These are phyloP conservation scores for Phytopythium delawarense DNA, from an alignment of 352 stramenopile species.

Conservation along the genomic window DNA sequence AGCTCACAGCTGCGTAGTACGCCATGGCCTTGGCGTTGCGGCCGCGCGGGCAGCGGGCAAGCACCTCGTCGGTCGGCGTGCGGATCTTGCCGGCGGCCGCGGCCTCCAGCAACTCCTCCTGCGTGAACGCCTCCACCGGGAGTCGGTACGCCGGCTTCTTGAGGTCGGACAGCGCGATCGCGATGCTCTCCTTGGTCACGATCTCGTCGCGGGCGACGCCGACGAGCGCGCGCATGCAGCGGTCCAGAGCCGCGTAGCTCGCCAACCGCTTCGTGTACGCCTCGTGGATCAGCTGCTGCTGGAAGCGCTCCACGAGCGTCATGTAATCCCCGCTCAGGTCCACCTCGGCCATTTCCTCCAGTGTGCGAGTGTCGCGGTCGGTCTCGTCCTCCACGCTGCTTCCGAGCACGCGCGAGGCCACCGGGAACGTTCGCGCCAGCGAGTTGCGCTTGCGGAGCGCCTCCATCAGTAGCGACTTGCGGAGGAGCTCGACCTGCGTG, in stretches of 20 bases:
- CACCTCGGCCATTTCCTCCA: conserved; percentile 45
- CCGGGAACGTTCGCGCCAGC: conserved; percentile 58
- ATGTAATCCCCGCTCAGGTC: conserved; percentile 66
- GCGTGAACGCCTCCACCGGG: conserved; percentile 58
- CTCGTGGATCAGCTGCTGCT: conserved; percentile 64
- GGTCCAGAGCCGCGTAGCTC: conserved; percentile 59
- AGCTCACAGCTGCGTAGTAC: conserved; percentile 59
- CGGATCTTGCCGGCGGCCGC: conserved; percentile 42
- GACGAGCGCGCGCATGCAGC: conserved; percentile 57
- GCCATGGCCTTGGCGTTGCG: conserved; percentile 60
- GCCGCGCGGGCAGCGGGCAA: conserved; percentile 37
- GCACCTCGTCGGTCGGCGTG: conserved; percentile 39
- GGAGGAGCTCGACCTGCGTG: conserved; percentile 56
- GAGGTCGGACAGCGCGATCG: conserved; percentile 35
- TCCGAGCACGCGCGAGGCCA: conserved; percentile 36
- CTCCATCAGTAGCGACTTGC: conserved; percentile 59
- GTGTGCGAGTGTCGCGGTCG: conserved; percentile 8
- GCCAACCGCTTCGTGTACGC: conserved; percentile 54
- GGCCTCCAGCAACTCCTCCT: conserved; percentile 50
- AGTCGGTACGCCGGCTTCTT: conserved; percentile 29
- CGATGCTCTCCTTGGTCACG: conserved; percentile 74
- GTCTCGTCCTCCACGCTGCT: conserved; percentile 11
- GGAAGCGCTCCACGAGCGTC: conserved; percentile 62
- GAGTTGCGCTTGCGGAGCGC: conserved; percentile 69
- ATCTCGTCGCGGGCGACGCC: conserved; percentile 32